phyloP scores from a whole-genome alignment of 306 rosid genomes.

The Malus orientalis region DNA sequence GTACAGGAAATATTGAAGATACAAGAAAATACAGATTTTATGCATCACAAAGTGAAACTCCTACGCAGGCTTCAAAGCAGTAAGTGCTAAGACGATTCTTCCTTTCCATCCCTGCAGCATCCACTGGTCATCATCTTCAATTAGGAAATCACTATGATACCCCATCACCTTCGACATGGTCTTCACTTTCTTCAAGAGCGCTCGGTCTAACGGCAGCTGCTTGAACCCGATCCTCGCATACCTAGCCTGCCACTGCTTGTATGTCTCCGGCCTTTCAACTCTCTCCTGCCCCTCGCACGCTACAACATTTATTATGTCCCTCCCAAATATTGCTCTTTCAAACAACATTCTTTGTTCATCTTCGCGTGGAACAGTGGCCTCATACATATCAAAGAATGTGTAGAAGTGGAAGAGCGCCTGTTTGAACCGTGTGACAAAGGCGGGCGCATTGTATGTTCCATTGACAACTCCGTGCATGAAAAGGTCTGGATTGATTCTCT shows the following conservation, averaged over 20 bases:
- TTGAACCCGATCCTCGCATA: slow-evolving; percentile 22
- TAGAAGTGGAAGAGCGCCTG: slow-evolving; percentile 27
- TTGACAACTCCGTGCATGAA: slow-evolving; percentile 20
- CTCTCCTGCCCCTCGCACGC: slow-evolving; percentile 33
- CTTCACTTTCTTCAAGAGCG: slow-evolving; percentile 4
- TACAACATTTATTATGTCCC: slow-evolving; percentile 16
- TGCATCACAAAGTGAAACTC: background rate
- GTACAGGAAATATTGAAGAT: background rate
- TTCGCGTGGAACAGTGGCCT: slow-evolving; percentile 13
- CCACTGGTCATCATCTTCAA: slow-evolving; percentile 31
- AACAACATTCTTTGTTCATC: slow-evolving; percentile 16
- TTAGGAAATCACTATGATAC: slow-evolving; percentile 23
- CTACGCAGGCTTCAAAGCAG: slow-evolving; percentile 24
- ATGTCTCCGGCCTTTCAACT: slow-evolving; percentile 27
- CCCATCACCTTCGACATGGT: slow-evolving; percentile 1
- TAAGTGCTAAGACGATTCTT: slow-evolving; percentile 11
- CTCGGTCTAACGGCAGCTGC: slow-evolving; percentile 18
- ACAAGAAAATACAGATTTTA: background rate
- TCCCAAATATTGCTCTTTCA: slow-evolving; percentile 20
- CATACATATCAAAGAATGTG: slow-evolving; percentile 21
- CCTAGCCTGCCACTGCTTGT: slow-evolving; percentile 31
- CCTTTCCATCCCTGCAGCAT: slow-evolving; percentile 41
- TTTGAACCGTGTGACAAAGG: slow-evolving; percentile 23
- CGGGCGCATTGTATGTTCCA: slow-evolving; percentile 26
- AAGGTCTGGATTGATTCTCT: slow-evolving; percentile 20